Evolutionary conservation across 768 basidiomycete species (phyloP).

Genomic region (Pisolithus microcarpus): DNA sequence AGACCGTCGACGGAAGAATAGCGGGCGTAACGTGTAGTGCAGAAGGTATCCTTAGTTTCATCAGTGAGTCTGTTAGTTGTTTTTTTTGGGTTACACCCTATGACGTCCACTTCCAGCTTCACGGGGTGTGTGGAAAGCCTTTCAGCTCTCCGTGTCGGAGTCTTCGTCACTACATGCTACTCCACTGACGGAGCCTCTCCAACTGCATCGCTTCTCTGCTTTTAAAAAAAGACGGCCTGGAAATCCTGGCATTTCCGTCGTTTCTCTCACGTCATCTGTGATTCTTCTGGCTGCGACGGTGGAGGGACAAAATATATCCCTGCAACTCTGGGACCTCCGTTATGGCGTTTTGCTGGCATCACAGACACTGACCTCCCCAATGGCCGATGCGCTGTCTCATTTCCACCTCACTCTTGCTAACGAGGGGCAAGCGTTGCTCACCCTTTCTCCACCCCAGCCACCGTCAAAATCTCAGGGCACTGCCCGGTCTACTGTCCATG

Average conservation of each 20-base stretch:
- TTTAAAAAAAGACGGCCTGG: slow-evolving; percentile 6
- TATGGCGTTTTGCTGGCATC: slow-evolving; percentile 58
- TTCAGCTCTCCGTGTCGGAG: slow-evolving; percentile 25
- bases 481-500: slow-evolving; percentile 46
- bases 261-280: slow-evolving; percentile 51
- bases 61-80: slow-evolving; percentile 33
- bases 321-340: slow-evolving; percentile 65
- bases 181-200: slow-evolving; percentile 16
- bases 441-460: slow-evolving; percentile 34
- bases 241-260: slow-evolving; percentile 26
- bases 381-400: slow-evolving; percentile 26
- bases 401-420: slow-evolving; percentile 28
- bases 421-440: slow-evolving; percentile 45
- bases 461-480: slow-evolving; percentile 2
- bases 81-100: neutral
- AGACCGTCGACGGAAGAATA: neutral
- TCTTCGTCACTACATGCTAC: slow-evolving; percentile 19
- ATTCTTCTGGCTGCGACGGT: slow-evolving; percentile 47
- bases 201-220: slow-evolving; percentile 14
- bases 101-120: slow-evolving; percentile 26
- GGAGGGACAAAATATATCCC: slow-evolving; percentile 34
- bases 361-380: slow-evolving; percentile 43
- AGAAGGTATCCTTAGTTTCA: slow-evolving; percentile 42
- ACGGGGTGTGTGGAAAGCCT: slow-evolving; percentile 37
- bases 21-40: slow-evolving; percentile 28